phyloP scores from a whole-genome alignment of 2,329 filamentous ascomycete species.

The Aspergillus quadrilineatus region DNA sequence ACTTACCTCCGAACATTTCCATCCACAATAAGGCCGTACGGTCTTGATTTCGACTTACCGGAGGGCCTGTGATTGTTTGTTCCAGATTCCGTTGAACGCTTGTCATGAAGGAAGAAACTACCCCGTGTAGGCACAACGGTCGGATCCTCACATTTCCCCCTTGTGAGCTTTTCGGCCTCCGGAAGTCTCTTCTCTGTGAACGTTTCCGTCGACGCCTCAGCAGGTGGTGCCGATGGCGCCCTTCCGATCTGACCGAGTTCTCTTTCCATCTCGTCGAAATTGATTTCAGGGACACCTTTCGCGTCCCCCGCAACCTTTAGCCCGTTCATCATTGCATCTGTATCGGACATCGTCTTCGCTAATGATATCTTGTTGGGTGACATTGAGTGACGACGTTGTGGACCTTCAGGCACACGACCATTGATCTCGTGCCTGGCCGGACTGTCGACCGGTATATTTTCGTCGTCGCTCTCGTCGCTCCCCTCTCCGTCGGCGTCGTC shows the following conservation, averaged over 20 bases:
- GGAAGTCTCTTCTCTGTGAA: slow-evolving; percentile 70
- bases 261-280: slow-evolving; percentile 51
- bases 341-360: slow-evolving; percentile 52
- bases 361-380: slow-evolving; percentile 33
- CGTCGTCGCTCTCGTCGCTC: slow-evolving; percentile 56
- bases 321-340: slow-evolving; percentile 62
- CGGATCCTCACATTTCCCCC: slow-evolving; percentile 82
- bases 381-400: slow-evolving; percentile 36
- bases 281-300: slow-evolving; percentile 43
- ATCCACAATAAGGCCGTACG: slow-evolving; percentile 51
- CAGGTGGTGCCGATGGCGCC: slow-evolving; percentile 42
- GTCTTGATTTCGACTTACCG: slow-evolving; percentile 53
- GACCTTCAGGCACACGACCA: slow-evolving; percentile 29
- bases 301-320: slow-evolving; percentile 48
- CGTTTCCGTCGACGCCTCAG: slow-evolving; percentile 51
- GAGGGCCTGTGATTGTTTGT: slow-evolving; percentile 71
- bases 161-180: slow-evolving; percentile 88
- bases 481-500: slow-evolving; percentile 61
- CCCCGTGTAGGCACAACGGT: slow-evolving; percentile 92
- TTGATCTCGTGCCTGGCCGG: slow-evolving; percentile 26
- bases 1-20: slow-evolving; percentile 45
- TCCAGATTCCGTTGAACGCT: slow-evolving; percentile 73
- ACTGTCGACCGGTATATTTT: slow-evolving; percentile 39
- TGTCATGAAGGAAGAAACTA: slow-evolving; percentile 96
- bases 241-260: slow-evolving; percentile 30